These are phyloP conservation scores for Fusarium aywerte DNA, from an alignment of 2,329 filamentous ascomycete genomes.

Conservation along the genomic window DNA sequence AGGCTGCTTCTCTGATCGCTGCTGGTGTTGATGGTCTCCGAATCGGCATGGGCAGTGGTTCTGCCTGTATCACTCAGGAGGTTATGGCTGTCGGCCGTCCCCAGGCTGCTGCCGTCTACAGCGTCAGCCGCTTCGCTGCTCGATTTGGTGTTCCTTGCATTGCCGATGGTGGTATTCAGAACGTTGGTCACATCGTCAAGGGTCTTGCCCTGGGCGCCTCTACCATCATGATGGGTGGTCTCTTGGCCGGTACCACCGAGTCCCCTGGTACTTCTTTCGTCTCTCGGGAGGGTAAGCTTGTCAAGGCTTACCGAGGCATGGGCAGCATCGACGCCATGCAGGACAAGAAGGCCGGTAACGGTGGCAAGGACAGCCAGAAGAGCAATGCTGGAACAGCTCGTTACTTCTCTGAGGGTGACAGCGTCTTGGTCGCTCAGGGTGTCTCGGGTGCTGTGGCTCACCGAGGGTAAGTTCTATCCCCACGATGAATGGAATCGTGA, in stretches of 20 bases:
- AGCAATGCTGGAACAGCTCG: slow-evolving; percentile 95
- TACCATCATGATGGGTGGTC: slow-evolving; percentile 99
- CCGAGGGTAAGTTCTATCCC: slow-evolving; percentile 64
- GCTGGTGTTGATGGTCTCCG: slow-evolving; percentile 95
- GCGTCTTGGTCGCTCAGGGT: slow-evolving; percentile 94
- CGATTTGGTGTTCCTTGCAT: slow-evolving; percentile 98
- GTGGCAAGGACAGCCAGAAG: slow-evolving; percentile 76
- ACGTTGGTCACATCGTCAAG: slow-evolving; percentile 99
- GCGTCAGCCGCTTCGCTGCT: slow-evolving; percentile 87
- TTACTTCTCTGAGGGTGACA: slow-evolving; percentile 98
- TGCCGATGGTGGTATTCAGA: slow-evolving; percentile 97
- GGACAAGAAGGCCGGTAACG: slow-evolving; percentile 91
- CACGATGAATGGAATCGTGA: neutral
- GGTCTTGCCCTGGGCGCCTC: slow-evolving; percentile 93
- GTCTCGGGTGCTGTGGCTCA: slow-evolving; percentile 88
- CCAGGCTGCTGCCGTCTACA: slow-evolving; percentile 92
- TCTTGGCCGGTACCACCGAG: slow-evolving; percentile 96
- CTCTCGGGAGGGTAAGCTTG: slow-evolving; percentile 94
- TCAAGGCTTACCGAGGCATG: slow-evolving; percentile 99
- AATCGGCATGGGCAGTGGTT: slow-evolving; percentile 98
- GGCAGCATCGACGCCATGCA: slow-evolving; percentile 99
- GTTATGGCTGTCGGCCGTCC: slow-evolving; percentile 99
- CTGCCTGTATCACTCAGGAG: slow-evolving; percentile 98
- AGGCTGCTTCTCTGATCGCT: slow-evolving; percentile 90
- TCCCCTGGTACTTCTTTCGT: slow-evolving; percentile 97